Conservation (phyloP, 495 filamentous ascomycete genomes). For the Tuber umbilicatum region DNA sequence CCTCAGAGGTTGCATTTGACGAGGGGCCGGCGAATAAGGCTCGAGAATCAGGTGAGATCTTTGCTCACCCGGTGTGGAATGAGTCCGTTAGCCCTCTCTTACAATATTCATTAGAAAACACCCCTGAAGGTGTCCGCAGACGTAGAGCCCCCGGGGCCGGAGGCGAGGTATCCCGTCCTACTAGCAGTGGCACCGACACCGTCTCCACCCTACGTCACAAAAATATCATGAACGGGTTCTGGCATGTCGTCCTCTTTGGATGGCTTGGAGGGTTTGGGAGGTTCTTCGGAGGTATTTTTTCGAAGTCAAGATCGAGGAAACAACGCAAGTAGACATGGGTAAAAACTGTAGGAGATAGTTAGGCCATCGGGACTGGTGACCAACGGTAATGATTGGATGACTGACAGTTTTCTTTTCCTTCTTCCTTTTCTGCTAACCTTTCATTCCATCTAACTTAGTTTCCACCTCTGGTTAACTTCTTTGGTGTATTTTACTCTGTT, state of each 20-base stretch:
- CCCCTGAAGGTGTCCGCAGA: slow-evolving; percentile 34
- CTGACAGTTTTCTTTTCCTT: slow-evolving; percentile 7
- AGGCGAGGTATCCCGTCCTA: slow-evolving; percentile 22
- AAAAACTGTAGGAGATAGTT: slow-evolving; percentile 2
- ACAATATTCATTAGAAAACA: slow-evolving; percentile 43
- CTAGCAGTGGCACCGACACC: slow-evolving; percentile 39
- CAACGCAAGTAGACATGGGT: slow-evolving; percentile 5
- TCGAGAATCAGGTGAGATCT: slow-evolving; percentile 42
- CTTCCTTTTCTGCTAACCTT: slow-evolving; percentile 10
- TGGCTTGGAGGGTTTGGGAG: slow-evolving; percentile 40
- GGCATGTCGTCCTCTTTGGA: slow-evolving; percentile 39
- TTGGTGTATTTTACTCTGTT: not conserved
- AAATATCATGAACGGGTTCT: slow-evolving; percentile 40
- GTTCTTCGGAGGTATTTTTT: slow-evolving; percentile 37
- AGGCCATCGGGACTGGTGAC: not conserved
- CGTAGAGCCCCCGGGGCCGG: slow-evolving; percentile 20
- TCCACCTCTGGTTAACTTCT: not conserved
- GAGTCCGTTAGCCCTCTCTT: slow-evolving; percentile 42
- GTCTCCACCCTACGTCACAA: slow-evolving; percentile 33
- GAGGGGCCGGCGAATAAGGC: slow-evolving; percentile 14
- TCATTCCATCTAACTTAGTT: not conserved
- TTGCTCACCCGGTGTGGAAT: slow-evolving; percentile 42
- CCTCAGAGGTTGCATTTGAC: slow-evolving; percentile 11
- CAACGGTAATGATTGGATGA: not conserved
- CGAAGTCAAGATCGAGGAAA: slow-evolving; percentile 22